phyloP scores from a whole-genome alignment of 305 asterid species.

The Fraxinus sp. region DNA sequence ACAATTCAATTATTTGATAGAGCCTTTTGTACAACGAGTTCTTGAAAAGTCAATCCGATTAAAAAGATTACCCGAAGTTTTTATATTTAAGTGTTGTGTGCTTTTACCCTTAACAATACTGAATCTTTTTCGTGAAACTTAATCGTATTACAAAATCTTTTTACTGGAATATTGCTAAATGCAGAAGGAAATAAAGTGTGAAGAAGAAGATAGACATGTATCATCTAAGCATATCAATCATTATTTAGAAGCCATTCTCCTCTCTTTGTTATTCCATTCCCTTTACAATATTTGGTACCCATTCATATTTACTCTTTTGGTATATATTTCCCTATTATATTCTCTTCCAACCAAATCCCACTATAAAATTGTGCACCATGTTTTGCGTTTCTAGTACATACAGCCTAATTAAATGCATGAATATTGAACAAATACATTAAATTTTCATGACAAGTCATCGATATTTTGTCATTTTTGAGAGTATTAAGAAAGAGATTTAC shows the following conservation, averaged over 20 bases:
- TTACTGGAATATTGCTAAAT: constrained; percentile 23
- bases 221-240: constrained; percentile 37
- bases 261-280: not conserved
- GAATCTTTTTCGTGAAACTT: not conserved
- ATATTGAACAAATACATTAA: not conserved
- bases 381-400: constrained; percentile 2
- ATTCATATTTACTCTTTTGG: constrained; percentile 24
- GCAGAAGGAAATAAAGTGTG: constrained; percentile 32
- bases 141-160: not conserved
- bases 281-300: not conserved
- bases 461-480: not conserved
- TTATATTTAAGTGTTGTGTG: no score
- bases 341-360: constrained; percentile 31
- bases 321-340: constrained; percentile 28
- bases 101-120: no score
- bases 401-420: not conserved
- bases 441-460: not conserved
- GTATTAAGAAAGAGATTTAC: not conserved
- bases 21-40: not conserved
- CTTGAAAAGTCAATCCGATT: no score
- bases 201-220: constrained; percentile 33
- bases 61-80: no score
- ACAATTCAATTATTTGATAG: not conserved
- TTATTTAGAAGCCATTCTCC: constrained; percentile 15
- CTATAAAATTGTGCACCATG: constrained; percentile 16